A percentile compares a stretch with the other conserved stretches of the same genome.
phyloP scores from a whole-genome alignment of 2,329 filamentous ascomycete species.

The Triangularia verruculosa region DNA sequence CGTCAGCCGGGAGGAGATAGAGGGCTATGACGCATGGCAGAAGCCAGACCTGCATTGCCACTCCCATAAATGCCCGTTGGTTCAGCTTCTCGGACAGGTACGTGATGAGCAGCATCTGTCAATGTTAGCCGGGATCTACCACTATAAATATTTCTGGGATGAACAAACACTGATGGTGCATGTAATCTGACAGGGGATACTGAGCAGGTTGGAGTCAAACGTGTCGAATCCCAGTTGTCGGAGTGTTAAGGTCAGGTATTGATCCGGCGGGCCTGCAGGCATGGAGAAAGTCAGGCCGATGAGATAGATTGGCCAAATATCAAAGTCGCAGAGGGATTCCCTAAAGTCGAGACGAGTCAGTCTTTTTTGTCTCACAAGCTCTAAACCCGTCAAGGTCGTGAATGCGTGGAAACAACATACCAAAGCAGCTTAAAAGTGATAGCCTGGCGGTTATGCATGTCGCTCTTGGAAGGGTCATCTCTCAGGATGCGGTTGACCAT shows the following conservation, averaged over 20 bases:
- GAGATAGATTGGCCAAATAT: slow-evolving; percentile 57
- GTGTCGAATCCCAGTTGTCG: slow-evolving; percentile 41
- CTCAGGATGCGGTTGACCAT: slow-evolving; percentile 59
- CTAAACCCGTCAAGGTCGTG: too few species aligned
- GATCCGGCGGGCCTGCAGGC: slow-evolving; percentile 41
- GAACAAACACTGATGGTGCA: slow-evolving; percentile 39
- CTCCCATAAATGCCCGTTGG: slow-evolving; percentile 39
- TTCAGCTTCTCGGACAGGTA: slow-evolving; percentile 42
- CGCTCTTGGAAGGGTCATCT: slow-evolving; percentile 59
- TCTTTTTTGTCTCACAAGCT: neutral
- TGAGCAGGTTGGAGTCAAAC: slow-evolving; percentile 54
- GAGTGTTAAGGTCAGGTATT: slow-evolving; percentile 49
- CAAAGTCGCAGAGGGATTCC: slow-evolving; percentile 54
- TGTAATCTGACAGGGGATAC: slow-evolving; percentile 47
- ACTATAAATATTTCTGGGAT: neutral
- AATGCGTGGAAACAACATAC: slow-evolving; percentile 22
- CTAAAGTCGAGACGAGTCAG: neutral
- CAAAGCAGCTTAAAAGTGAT: slow-evolving; percentile 47
- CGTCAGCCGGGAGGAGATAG: slow-evolving; percentile 30
- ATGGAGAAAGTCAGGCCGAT: slow-evolving; percentile 50
- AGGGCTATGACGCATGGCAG: slow-evolving; percentile 41
- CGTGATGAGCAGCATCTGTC: slow-evolving; percentile 42
- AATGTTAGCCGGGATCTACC: neutral
- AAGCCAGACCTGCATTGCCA: slow-evolving; percentile 42
- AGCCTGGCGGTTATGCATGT: slow-evolving; percentile 59